These are phyloP conservation scores for Wickerhamiella sorbophila DNA, from an alignment of 805 yeast genomes.

Conservation along the genomic window DNA sequence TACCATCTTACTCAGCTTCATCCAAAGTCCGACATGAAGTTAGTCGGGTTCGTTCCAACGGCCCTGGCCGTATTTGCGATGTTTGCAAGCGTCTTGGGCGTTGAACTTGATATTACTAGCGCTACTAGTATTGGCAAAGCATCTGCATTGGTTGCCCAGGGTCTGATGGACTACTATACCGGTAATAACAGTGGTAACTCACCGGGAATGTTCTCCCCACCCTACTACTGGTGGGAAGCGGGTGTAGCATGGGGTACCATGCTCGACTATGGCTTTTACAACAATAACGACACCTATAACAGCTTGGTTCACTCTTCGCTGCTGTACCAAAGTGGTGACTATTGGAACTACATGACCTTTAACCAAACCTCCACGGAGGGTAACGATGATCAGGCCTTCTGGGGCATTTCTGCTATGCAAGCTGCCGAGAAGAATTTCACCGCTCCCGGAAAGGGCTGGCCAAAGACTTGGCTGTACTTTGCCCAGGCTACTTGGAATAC, in stretches of 20 bases:
- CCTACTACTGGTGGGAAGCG: conserved; percentile 99
- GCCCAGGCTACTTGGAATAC: conserved; percentile 86
- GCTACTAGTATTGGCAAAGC: conserved; percentile 36
- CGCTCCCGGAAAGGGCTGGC: conserved; percentile 36
- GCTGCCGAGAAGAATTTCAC: conserved; percentile 85
- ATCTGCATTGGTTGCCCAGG: conserved; percentile 38
- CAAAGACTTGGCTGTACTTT: conserved; percentile 50
- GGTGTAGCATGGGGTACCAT: conserved; percentile 90
- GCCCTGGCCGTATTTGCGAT: too few species aligned
- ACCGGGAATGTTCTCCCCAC: conserved; percentile 73
- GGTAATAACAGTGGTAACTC: conserved; percentile 56
- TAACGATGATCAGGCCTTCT: conserved; percentile 93
- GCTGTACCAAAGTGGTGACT: conserved; percentile 56
- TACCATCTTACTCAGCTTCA: too few species aligned
- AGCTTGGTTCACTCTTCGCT: conserved; percentile 46
- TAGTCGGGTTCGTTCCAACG: too few species aligned
- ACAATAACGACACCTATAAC: conserved; percentile 56
- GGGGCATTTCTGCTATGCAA: conserved; percentile 88
- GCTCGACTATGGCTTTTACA: conserved; percentile 60
- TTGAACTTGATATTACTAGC: conserved; percentile 2
- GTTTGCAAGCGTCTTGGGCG: too few species aligned
- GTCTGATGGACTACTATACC: conserved; percentile 55
- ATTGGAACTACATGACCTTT: conserved; percentile 68
- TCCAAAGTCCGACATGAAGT: too few species aligned
- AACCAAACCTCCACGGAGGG: conserved; percentile 90